Evolutionary conservation across 1,284 basidiomycete genomes (phyloP).

Genomic region (Moesziomyces sp.): DNA sequence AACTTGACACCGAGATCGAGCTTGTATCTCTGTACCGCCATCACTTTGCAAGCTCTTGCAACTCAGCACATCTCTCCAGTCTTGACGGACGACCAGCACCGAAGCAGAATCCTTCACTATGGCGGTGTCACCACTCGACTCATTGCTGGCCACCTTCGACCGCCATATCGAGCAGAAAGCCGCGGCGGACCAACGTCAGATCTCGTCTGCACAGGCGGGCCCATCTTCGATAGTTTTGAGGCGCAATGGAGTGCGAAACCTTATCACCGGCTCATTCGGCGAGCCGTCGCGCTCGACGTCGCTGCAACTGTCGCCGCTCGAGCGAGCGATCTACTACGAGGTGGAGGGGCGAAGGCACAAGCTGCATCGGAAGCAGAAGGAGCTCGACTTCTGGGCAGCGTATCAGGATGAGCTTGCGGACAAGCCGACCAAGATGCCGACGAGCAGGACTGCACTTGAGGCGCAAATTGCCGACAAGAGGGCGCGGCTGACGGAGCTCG

Average conservation of each 20-base stretch:
- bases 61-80: no score
- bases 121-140: constrained; percentile 34
- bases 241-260: constrained; percentile 22
- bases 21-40: no score
- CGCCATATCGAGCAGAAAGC: constrained; percentile 23
- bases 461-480: constrained; percentile 36
- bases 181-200: constrained; percentile 8
- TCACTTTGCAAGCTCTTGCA: no score
- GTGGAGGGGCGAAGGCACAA: constrained; percentile 22
- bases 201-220: constrained; percentile 14
- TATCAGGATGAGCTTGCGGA: constrained; percentile 30
- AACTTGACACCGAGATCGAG: no score
- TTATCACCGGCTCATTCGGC: constrained; percentile 10
- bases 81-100: no score
- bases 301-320: constrained; percentile 30
- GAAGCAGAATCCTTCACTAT: background rate
- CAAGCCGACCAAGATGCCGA: constrained; percentile 33
- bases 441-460: constrained; percentile 21
- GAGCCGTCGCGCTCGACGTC: background rate
- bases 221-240: constrained; percentile 14
- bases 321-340: constrained; percentile 45
- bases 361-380: constrained; percentile 22
- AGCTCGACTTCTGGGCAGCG: constrained; percentile 49
- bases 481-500: constrained; percentile 18
- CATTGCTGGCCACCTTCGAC: constrained; percentile 27